Conservation (phyloP, 2,329 filamentous ascomycete species). For the Diplodia intermedia region DNA sequence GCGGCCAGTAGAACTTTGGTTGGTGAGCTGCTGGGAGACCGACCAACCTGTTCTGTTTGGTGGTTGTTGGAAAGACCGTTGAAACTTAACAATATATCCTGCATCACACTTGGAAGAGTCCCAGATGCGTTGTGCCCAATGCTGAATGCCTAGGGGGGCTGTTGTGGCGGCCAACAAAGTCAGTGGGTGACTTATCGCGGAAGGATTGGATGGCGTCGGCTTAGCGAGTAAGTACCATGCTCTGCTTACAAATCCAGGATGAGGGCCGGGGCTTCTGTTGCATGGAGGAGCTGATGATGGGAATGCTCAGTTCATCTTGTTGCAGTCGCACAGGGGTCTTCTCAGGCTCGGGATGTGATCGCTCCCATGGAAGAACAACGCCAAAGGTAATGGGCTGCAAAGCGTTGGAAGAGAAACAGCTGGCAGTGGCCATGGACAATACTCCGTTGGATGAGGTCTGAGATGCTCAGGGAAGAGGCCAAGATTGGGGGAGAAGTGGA, state of each 20-base stretch:
- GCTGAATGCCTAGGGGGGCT: too few species aligned
- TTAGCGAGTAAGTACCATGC: not conserved
- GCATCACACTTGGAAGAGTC: not conserved
- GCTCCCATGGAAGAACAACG: not conserved
- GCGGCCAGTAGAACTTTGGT: conserved; percentile 18
- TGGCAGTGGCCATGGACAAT: not conserved
- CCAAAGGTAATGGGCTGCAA: not conserved
- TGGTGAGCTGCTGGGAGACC: too few species aligned
- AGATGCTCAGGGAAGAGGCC: not conserved
- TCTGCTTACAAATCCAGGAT: not conserved
- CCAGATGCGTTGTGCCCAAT: too few species aligned
- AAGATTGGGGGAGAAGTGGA: not conserved
- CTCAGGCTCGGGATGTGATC: not conserved
- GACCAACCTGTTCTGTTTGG: not conserved
- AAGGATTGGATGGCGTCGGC: too few species aligned
- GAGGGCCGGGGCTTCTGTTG: not conserved
- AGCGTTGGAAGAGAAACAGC: not conserved
- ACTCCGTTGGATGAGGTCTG: not conserved
- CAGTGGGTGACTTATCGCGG: too few species aligned
- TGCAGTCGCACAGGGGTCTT: not conserved
- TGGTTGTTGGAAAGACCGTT: not conserved
- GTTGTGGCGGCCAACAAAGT: too few species aligned
- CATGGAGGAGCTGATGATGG: not conserved
- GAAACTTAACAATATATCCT: not conserved
- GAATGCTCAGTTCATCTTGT: not conserved